A percentile compares a stretch with the other conserved stretches of the same genome.
These are phyloP conservation scores for Schizonepeta tenuifolia DNA, from an alignment of 257 asterid species.

Conservation along the genomic window DNA sequence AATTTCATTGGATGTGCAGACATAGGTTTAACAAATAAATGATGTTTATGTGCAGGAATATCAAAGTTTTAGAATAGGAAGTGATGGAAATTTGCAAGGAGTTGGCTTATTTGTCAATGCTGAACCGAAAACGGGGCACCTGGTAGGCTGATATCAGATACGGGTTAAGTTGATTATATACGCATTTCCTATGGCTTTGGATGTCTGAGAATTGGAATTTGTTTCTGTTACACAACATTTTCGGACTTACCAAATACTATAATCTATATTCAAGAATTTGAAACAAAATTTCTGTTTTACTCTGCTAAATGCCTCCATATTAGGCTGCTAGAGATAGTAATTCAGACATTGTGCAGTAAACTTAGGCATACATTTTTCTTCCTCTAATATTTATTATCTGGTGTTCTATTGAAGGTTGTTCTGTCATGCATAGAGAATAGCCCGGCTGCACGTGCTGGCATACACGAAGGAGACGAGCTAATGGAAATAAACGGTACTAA, in stretches of 20 bases:
- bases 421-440: constrained; percentile 86
- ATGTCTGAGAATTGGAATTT: neutral
- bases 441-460: constrained; percentile 98
- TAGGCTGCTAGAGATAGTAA: neutral
- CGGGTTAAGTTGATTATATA: neutral
- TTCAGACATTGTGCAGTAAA: neutral
- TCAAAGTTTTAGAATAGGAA: constrained; percentile 87
- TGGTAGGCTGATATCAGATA: constrained; percentile 55
- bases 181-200: neutral
- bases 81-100: constrained; percentile 95
- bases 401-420: constrained; percentile 63
- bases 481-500: constrained; percentile 80
- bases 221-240: neutral
- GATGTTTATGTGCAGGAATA: constrained; percentile 65
- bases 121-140: constrained; percentile 81
- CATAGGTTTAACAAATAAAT: neutral
- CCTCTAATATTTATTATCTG: neutral
- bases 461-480: constrained; percentile 89
- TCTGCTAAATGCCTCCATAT: too few relatives aligned
- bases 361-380: neutral
- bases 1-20: neutral
- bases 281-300: neutral
- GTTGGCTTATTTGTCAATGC: constrained; percentile 80
- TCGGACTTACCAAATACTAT: neutral
- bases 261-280: neutral